Conservation (phyloP, 208 protist genomes). For the Leishmania amazonensis region DNA sequence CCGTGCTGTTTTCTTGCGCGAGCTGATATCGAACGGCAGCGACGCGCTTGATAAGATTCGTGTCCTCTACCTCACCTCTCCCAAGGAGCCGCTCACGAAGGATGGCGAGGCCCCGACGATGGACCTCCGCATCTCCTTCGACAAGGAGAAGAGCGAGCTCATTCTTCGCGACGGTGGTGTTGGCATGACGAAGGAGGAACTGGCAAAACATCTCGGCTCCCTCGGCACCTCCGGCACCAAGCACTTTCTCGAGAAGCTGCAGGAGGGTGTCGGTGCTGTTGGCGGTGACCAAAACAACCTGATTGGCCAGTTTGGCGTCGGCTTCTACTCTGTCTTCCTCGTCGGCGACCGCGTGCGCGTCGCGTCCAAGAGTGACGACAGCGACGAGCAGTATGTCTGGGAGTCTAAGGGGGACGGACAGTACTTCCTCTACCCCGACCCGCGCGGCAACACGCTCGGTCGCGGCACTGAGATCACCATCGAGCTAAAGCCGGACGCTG, state of each 20-base stretch:
- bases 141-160: constrained; percentile 93
- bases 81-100: constrained; percentile 80
- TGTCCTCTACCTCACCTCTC: constrained; percentile 96
- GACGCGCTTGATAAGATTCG: constrained; percentile 99
- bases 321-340: constrained; percentile 99
- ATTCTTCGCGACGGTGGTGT: constrained; percentile 98
- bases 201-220: constrained; percentile 98
- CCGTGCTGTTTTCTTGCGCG: constrained; percentile 99
- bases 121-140: constrained; percentile 92
- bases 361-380: constrained; percentile 93
- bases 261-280: constrained; percentile 25
- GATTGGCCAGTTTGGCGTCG: constrained; percentile 99
- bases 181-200: constrained; percentile 99
- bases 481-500: constrained; percentile 96
- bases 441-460: constrained; percentile 94
- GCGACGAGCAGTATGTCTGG: constrained; percentile 98
- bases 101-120: constrained; percentile 78
- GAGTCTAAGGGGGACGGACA: constrained; percentile 94
- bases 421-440: constrained; percentile 96
- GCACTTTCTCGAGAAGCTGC: constrained; percentile 92
- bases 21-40: constrained; percentile 99
- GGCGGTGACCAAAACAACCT: constrained; percentile 90
- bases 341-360: constrained; percentile 98
- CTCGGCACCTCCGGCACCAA: constrained; percentile 99
- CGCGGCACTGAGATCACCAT: constrained; percentile 97